A percentile compares a stretch with the other conserved stretches of the same genome.
Conservation (phyloP, 129 eudicot genomes). For the Artemisia annua region DNA sequence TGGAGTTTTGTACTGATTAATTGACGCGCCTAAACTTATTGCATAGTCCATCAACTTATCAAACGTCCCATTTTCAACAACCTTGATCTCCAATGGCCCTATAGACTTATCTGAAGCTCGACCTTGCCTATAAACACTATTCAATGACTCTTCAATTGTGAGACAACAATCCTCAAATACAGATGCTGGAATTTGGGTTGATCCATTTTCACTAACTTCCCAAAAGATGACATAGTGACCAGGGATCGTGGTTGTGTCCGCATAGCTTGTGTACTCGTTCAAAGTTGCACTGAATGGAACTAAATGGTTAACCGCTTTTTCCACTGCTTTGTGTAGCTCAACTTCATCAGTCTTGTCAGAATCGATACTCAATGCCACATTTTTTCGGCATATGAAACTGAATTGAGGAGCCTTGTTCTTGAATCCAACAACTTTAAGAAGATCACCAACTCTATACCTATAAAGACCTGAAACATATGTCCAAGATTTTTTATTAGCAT, state of each 20-base stretch:
- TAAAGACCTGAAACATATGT: constrained; percentile 44
- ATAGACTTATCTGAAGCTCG: constrained; percentile 47
- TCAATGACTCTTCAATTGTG: neutral
- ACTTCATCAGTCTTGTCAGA: constrained; percentile 62
- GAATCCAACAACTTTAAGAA: constrained; percentile 60
- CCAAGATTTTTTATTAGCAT: neutral
- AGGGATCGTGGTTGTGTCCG: neutral
- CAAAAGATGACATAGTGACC: neutral
- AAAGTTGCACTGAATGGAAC: neutral
- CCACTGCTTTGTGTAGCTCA: constrained; percentile 58
- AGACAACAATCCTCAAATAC: neutral
- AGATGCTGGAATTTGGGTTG: too few relatives aligned
- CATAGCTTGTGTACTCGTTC: neutral
- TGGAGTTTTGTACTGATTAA: constrained; percentile 70
- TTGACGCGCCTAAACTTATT: constrained; percentile 57
- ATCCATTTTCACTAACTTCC: neutral
- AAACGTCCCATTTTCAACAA: constrained; percentile 67
- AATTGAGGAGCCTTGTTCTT: constrained; percentile 70
- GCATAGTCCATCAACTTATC: constrained; percentile 72
- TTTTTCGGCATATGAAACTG: constrained; percentile 51
- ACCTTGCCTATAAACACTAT: neutral
- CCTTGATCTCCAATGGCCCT: constrained; percentile 60
- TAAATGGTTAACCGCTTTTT: constrained; percentile 3
- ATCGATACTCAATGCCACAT: constrained; percentile 59
- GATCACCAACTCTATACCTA: constrained; percentile 64